Base-by-base conservation (phyloP, 2,329 filamentous ascomycete genomes). In the Claviceps lovelessii region DNA sequence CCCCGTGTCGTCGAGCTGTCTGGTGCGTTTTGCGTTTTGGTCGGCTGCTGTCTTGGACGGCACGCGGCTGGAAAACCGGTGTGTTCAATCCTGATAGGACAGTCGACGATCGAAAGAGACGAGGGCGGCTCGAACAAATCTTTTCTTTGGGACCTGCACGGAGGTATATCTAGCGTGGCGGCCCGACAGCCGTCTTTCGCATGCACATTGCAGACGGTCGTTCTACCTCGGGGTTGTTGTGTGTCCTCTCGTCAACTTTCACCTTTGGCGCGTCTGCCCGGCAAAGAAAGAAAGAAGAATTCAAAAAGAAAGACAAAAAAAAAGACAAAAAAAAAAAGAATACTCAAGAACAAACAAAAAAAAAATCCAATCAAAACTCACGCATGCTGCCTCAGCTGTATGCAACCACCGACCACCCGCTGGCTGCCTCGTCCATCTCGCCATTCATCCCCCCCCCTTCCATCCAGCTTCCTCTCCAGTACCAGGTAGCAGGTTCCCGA, bases 371-470 rank as follows among this genome's bases (percentile, higher is more conserved):
- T 60, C 57, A 59, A 59, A 48, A 23, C 23, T 51, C 47, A 52
- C 53, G 53, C 54, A 51, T 54, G 56, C 58, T 58, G 57, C 57
- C 51, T 53, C 55, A 58, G 56, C 42, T 59, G 53, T 48, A 50
- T 59, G 61, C 60, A 60, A 60, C 59, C 58, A 58, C 58, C 56
- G 59, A 61, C 58, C 50, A 53, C 56, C 58, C 33, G 6, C 58
- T 60, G 58, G 63, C 59, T 64, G 62, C 61, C 55, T 54, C 56
- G 51, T 23, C 47, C 42, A 46, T 46, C 41, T 53, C 54, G 51
- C 55, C 23, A 23, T 23, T 23, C 3, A 23, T 23, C 23, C 23
- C 23, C 23, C 23, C 23, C 23, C 23, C 3, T 23, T 23, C 23
- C 23, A 23, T 23, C 15, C 17, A 17, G 5, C 5, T 37, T 52